Evolutionary conservation across 129 eudicot genomes (phyloP).

Genomic region (Smallanthus sonchifolius): DNA sequence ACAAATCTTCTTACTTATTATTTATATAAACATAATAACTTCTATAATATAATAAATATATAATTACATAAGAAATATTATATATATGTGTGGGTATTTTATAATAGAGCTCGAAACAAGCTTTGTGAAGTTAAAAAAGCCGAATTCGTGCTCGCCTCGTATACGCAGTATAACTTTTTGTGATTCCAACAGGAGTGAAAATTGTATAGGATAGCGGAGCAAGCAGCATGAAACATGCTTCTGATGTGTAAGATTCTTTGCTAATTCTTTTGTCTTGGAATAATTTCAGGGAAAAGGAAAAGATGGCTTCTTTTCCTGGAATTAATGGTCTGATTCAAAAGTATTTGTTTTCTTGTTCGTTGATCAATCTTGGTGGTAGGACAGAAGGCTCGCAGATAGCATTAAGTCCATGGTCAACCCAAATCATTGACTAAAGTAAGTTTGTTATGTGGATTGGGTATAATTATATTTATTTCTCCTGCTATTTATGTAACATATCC

Average conservation of each 20-base stretch:
- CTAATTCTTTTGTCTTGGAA: constrained; percentile 23
- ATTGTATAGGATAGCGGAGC: background rate
- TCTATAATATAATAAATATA: too few species aligned
- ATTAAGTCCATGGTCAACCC: too few species aligned
- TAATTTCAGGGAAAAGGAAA: constrained; percentile 24
- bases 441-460: too few species aligned
- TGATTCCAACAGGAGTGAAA: background rate
- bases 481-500: background rate
- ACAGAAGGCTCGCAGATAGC: too few species aligned
- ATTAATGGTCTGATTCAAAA: constrained; percentile 11
- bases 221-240: constrained; percentile 13
- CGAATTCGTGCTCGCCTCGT: background rate
- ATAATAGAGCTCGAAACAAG: background rate
- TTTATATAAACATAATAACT: too few species aligned
- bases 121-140: background rate
- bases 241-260: constrained; percentile 11
- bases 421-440: too few species aligned
- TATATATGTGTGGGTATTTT: too few species aligned
- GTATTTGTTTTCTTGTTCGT: constrained; percentile 15
- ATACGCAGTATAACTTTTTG: background rate
- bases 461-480: background rate
- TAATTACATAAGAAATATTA: too few species aligned
- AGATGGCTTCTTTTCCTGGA: too few species aligned
- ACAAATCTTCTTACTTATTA: background rate
- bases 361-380: background rate